Conservation (phyloP, 768 basidiomycete genomes). For the Paxillus ammoniavirescens region DNA sequence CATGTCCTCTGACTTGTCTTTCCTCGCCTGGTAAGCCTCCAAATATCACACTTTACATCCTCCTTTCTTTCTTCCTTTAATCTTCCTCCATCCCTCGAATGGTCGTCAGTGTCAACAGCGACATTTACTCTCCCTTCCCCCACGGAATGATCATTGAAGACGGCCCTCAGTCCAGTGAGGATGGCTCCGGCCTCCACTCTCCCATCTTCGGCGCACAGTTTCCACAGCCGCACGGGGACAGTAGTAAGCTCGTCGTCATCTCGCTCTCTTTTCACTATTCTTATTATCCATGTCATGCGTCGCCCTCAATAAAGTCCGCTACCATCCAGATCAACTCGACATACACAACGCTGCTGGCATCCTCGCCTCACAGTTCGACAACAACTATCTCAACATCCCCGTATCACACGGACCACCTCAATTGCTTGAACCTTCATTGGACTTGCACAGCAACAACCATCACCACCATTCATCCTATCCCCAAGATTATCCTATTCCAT, state of each 20-base stretch:
- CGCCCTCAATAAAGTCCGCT: slow-evolving; percentile 70
- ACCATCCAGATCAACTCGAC: slow-evolving; percentile 44
- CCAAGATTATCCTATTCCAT: slow-evolving; percentile 40
- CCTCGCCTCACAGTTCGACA: slow-evolving; percentile 53
- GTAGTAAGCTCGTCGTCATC: slow-evolving; percentile 39
- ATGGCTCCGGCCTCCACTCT: slow-evolving; percentile 73
- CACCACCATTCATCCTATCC: slow-evolving; percentile 37
- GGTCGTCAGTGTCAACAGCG: slow-evolving; percentile 55
- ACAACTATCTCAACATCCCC: slow-evolving; percentile 38
- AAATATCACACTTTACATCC: slow-evolving; percentile 19
- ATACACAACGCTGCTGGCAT: slow-evolving; percentile 48
- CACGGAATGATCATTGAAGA: slow-evolving; percentile 55
- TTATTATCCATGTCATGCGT: slow-evolving; percentile 35
- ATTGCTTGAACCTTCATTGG: slow-evolving; percentile 45
- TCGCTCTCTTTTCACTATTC: slow-evolving; percentile 45
- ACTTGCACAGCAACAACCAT: slow-evolving; percentile 38
- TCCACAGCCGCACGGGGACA: slow-evolving; percentile 48
- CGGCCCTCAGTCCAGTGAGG: slow-evolving; percentile 70
- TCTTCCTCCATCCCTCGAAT: slow-evolving; percentile 38
- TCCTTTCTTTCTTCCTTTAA: slow-evolving; percentile 20
- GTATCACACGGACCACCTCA: slow-evolving; percentile 42
- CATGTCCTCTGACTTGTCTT: slow-evolving; percentile 27
- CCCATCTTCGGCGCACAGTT: slow-evolving; percentile 58
- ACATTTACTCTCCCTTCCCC: slow-evolving; percentile 58
- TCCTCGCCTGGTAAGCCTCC: slow-evolving; percentile 47